A percentile compares a stretch with the other conserved stretches of the same genome.
Conservation (phyloP, 2,329 filamentous ascomycete species). For the Microascus cirrosus region DNA sequence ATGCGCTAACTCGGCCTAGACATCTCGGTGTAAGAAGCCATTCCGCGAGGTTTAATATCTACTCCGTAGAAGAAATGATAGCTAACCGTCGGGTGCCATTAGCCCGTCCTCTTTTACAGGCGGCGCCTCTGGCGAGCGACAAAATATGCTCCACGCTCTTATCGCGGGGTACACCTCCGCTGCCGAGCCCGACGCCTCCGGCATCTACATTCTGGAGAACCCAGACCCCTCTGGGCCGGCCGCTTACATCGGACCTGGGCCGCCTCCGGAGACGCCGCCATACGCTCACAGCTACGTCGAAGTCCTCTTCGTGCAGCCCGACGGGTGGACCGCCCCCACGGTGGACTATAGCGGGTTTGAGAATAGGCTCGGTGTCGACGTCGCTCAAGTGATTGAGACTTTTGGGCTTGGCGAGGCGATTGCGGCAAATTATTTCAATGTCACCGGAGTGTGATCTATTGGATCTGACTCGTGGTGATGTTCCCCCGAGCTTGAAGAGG, state of each 20-base stretch:
- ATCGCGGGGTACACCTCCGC: conserved; percentile 3
- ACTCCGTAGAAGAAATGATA: too few species aligned
- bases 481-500: too few species aligned
- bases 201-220: conserved; percentile 2
- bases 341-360: conserved; percentile 3
- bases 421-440: conserved; percentile 4
- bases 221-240: not conserved
- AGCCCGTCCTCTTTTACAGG: too few species aligned
- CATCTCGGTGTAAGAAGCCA: conserved; percentile 2
- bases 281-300: conserved; percentile 4
- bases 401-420: conserved; percentile 1
- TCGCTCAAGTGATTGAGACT: not conserved
- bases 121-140: not conserved
- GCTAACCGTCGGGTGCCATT: too few species aligned
- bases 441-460: conserved; percentile 1
- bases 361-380: conserved; percentile 2
- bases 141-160: conserved; percentile 1
- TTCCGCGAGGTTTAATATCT: too few species aligned
- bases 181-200: not conserved
- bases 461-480: too few species aligned
- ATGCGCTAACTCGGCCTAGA: not conserved
- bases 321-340: not conserved
- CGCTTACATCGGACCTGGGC: conserved; percentile 3
- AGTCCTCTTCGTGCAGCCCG: conserved; percentile 3
- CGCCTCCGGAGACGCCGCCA: conserved; percentile 1